Base-by-base conservation (phyloP, 345 rosid species). In the Eutrema yunnanense region DNA sequence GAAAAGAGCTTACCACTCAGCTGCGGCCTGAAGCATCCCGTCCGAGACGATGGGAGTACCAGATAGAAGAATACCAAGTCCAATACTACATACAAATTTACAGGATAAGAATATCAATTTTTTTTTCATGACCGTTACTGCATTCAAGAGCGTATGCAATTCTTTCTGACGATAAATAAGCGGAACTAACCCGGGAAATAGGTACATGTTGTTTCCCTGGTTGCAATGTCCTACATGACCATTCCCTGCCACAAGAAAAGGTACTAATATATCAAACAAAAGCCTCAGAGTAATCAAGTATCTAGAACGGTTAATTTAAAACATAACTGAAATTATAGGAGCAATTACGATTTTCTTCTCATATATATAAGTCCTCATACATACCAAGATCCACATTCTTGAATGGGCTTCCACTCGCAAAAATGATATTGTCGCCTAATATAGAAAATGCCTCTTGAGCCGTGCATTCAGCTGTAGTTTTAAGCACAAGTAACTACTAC, bases 1-100 rank as follows among this genome's bases (percentile, higher is more conserved):
- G 12, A 74, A 49, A 72, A 61, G 56, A 66, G 38, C 60, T 52
- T 83, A 95, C 99, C 97, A 87, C 81, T 92, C 97, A 8, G 96
- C 89, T 69, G 99, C 99, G 29, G 96, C 99, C 83, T 92, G 99
- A 75, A 95, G 93, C 99, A 95, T 95, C 75, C 99, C 96, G 60
- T 90, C 96, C 27, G 97, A 86, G 52, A 95, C 68, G 19, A 87
- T 86, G 79, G 93, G 85, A 34, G 97, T 84, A 65, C 99, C 97
- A 41, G 97, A 90, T 58, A 95, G 89, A 65, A 95, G 97, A 82
- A 95, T 87, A 34, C 99, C 99, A 52, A 95, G 97, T 64, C 99
- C 99, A 75, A 95, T 84, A 50, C 97, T 95, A 86, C 80, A 88
- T 27, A 52, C 69, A 46, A 37, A n/a, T 13, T 34, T 48, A 48